Evolutionary conservation across 2,329 filamentous ascomycete genomes (phyloP), one percentile per base, ranked within the genome.

Genomic region (Sclerotinia nivalis): DNA sequence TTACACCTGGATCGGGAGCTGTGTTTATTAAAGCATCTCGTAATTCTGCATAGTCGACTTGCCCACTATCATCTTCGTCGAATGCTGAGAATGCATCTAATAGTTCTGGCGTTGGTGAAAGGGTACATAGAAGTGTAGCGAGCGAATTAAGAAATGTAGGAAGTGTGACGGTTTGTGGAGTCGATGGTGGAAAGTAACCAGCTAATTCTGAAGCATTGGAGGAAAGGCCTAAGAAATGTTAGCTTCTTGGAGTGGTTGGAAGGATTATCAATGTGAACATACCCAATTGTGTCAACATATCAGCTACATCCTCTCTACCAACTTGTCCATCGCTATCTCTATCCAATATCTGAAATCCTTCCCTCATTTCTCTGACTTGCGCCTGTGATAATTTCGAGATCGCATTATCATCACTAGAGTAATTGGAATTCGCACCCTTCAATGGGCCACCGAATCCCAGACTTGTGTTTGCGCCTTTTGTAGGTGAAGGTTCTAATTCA

Each of bases 291-390:
- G 87, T 88, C 45, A 99, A 86, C 87, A 97, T 97, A 76, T 96
- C 92, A 22, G 88, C 88, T 7, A 99, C 89, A 78, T 97, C 93
- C 31, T 95, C 91, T 71, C 91, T 86, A 74, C 90, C 91, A 72
- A 99, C 90, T 65, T 87, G 84, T 25, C 95, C 94, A 77, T 96
- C 93, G 77, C 93, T 94, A 80, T 96, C 91, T 71, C 93, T 87
- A 80, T 98, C 96, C 60, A 99, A 85, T 71, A 97, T 93, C 80
- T 96, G 93, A 80, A 98, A 99, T 0, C 91, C 93, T 78, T 98
- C 95, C 71, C 96, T 88, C 81, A 99, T 87, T 75, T 93, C 92
- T 76, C 94, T 89, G 49, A 97, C 88, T 75, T 97, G 93, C 4
- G 92, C 85, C 2, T 93, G 89, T 50, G 95, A 91, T 55, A 98